A percentile compares a stretch with the other conserved stretches of the same genome.
Conservation (phyloP, 768 basidiomycete species). For the Tricholoma sp. region DNA sequence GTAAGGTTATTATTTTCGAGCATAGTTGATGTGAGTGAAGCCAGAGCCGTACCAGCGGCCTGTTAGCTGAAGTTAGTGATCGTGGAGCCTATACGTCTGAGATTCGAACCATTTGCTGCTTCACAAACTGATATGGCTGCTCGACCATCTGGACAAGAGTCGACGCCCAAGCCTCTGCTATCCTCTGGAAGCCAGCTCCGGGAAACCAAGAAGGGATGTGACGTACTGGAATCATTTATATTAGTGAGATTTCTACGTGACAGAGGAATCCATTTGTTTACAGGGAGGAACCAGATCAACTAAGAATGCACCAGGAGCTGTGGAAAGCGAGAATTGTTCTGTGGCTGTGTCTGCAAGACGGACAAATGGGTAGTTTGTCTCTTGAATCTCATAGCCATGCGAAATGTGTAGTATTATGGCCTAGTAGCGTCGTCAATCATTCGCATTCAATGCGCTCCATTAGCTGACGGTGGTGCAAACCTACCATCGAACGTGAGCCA, state of each 20-base stretch:
- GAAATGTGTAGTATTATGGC: slow-evolving; percentile 48
- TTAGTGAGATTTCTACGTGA: neutral
- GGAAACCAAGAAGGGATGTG: slow-evolving; percentile 62
- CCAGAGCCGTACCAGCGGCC: slow-evolving; percentile 52
- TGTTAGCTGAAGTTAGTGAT: slow-evolving; percentile 17
- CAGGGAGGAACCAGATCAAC: slow-evolving; percentile 48
- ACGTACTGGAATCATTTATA: slow-evolving; percentile 34
- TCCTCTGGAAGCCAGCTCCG: slow-evolving; percentile 51
- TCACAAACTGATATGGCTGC: slow-evolving; percentile 51
- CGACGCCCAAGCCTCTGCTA: slow-evolving; percentile 46
- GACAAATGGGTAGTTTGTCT: slow-evolving; percentile 46
- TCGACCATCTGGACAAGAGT: slow-evolving; percentile 54
- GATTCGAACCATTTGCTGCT: slow-evolving; percentile 50
- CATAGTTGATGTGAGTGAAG: slow-evolving; percentile 55
- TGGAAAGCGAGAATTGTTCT: slow-evolving; percentile 48
- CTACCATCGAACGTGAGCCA: slow-evolving; percentile 44
- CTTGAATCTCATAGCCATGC: slow-evolving; percentile 49
- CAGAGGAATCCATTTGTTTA: slow-evolving; percentile 19
- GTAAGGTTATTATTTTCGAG: slow-evolving; percentile 47
- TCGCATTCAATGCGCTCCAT: neutral
- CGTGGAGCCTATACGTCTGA: neutral
- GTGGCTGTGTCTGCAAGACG: slow-evolving; percentile 49
- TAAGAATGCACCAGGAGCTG: slow-evolving; percentile 46
- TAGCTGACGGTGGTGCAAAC: slow-evolving; percentile 12
- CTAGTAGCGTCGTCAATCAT: slow-evolving; percentile 27